Evolutionary conservation across 2,329 filamentous ascomycete species (phyloP), one percentile per base, ranked within the genome.

Genomic region (Colletotrichum tanaceti): DNA sequence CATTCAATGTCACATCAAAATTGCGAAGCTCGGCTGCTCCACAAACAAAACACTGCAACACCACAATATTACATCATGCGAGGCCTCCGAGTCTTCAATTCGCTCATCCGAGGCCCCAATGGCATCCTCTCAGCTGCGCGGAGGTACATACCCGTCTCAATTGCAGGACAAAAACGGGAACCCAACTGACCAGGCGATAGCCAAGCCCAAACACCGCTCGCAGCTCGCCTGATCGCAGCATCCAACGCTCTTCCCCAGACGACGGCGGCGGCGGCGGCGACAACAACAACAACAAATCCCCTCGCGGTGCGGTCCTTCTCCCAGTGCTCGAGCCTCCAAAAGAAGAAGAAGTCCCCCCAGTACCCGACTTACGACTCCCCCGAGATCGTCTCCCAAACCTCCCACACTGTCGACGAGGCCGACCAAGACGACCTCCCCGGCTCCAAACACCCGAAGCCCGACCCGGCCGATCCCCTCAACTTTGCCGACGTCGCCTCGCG

Each of bases 401-500:
- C 73, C 52, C 73, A 24, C 58, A 72, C 35, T 35, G 72, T 63
- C 50, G 64, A 72, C 47, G 72, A 77, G 5, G 47, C 71, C 57
- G 64, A 73, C 58, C 65, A 71, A 32, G 65, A 73, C 59, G 69
- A 67, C 63, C 18, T 54, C 28, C 53, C 67, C 11, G 70, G 70
- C 58, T 64, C 65, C 41, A 71, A 73, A 22, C 73, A 73, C 72
- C 77, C 78, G 35, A 58, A 72, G 22, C 75, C 82, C 20, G 74
- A 79, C 73, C 75, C 79, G 5, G 76, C 80, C 28, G 79, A 86
- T 44, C 84, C 83, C 14, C 81, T 84, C 74, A 79, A 87, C 78
- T 81, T 87, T 72, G 78, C 80, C 62, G 79, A 85, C 75, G 79
- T 87, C 24, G 73, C 75, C n/a, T 79, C 80, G n/a, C 82, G 82